Base-by-base conservation (phyloP, 208 protist genomes). In the Trichomonas vaginalis region DNA sequence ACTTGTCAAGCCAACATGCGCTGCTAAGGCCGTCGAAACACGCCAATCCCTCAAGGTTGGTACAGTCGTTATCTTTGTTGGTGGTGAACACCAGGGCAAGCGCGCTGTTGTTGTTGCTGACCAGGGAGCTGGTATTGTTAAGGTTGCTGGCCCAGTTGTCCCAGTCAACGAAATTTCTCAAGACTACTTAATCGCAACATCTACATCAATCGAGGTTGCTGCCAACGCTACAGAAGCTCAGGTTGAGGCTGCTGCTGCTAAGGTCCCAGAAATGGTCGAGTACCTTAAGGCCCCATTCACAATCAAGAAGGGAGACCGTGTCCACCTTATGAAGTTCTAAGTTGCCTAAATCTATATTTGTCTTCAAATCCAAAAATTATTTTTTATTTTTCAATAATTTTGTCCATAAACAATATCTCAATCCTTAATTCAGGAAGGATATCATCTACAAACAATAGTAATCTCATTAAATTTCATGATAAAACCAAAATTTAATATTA, bases 291-390 rank as follows among this genome's bases (percentile, higher is more conserved):
- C 82, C 27, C 35, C 82, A 88, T 88, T 88, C 40, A 88, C n/a
- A 32, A n/a, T 88, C 40, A 88, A 47, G 40, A n/a, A n/a, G 37
- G 82, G 82, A 35, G 82, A 88, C 17, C 82, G 82, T 32, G n/a
- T 40, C 6, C 82, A 88, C 37, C 32, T 88, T 9, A 88, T 88
- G 82, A 88, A 88, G 82, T 88, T 88, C 82, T 88, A 88, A 88
- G 48, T n/a, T 45, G 48, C 46, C 27, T 83, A 40, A 83, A 70
- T 70, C 17, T 70, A 70, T 70, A 70, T 70, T 70, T 70, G 56
- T 83, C 37, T 83, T n/a, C n/a, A n/a, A n/a, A n/a, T n/a, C n/a
- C n/a, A n/a, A n/a, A n/a, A n/a, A n/a, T n/a, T n/a, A n/a, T n/a
- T n/a, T n/a, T n/a, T n/a, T n/a, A n/a, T n/a, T n/a, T n/a, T n/a